Percentiles rank a stretch among this genome's conserved stretches.
Evolutionary conservation across 2,329 filamentous ascomycete species (phyloP).

Genomic region (Albifimbria verrucaria): DNA sequence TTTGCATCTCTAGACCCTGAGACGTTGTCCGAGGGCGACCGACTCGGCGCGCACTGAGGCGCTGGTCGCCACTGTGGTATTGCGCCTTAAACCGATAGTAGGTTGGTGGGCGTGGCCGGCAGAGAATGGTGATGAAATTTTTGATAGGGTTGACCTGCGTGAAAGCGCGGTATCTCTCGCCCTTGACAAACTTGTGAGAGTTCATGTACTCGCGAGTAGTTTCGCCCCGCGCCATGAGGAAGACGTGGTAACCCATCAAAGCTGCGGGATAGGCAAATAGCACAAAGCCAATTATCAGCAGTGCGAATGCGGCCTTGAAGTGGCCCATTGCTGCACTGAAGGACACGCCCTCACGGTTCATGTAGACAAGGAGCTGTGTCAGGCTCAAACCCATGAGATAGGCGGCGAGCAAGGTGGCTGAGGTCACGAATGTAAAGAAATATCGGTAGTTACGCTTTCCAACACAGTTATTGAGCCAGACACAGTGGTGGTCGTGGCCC

Average conservation of each 20-base stretch:
- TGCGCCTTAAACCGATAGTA: slow-evolving; percentile 82
- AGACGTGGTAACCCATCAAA: slow-evolving; percentile 84
- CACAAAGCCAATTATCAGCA: slow-evolving; percentile 79
- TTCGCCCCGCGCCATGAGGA: slow-evolving; percentile 85
- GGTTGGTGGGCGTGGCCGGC: slow-evolving; percentile 78
- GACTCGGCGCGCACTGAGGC: slow-evolving; percentile 57
- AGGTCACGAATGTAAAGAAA: slow-evolving; percentile 88
- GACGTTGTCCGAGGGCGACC: slow-evolving; percentile 43
- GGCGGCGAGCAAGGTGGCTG: slow-evolving; percentile 70
- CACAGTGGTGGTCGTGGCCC: slow-evolving; percentile 96
- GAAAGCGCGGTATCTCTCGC: slow-evolving; percentile 87
- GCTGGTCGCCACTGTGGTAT: slow-evolving; percentile 79
- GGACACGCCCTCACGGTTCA: slow-evolving; percentile 56
- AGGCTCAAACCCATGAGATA: slow-evolving; percentile 76
- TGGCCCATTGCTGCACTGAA: slow-evolving; percentile 67
- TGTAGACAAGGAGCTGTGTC: slow-evolving; percentile 77
- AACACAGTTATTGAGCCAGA: slow-evolving; percentile 98
- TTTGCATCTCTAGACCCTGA: slow-evolving; percentile 70
- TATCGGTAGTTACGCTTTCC: slow-evolving; percentile 96
- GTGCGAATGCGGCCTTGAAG: slow-evolving; percentile 79
- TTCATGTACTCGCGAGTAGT: slow-evolving; percentile 96
- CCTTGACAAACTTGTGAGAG: slow-evolving; percentile 90
- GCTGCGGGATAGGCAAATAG: slow-evolving; percentile 77
- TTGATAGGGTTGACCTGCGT: slow-evolving; percentile 70
- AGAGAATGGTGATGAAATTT: slow-evolving; percentile 80